Base-by-base conservation (phyloP, 2,329 filamentous ascomycete genomes). In the Xylariomycetidae sp. region DNA sequence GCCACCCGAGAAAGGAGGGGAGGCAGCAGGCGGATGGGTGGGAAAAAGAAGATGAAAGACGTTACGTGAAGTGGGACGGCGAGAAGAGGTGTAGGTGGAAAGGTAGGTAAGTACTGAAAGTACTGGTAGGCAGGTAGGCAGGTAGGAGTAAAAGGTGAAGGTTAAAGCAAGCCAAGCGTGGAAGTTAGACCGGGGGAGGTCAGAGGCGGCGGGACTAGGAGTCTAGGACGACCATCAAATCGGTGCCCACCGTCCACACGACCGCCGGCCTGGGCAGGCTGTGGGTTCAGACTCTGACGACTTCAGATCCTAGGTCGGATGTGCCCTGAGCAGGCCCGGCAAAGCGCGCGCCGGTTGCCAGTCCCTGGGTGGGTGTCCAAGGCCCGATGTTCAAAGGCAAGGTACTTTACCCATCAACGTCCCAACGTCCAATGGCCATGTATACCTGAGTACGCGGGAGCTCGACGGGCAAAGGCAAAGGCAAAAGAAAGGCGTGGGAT, bases 121-220 rank as follows among this genome's bases (percentile, higher is more conserved):
- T 34, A 29, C 37, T 20, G n/a, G 29, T 30, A 40, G 38, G 31
- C 38, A 44, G 42, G 20, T 12, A 23, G 20, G 20, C 20, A 23
- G 20, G 20, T 23, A 23, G 20, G 20, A 23, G n/a, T n/a, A 23
- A 12, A 23, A 41, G 35, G 39, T 43, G 39, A 45, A 49, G 46
- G 34, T 48, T 50, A 46, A 52, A 47, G 46, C 42, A 48, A 39
- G 49, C 47, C 48, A 51, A 52, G 48, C 39, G 42, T 46, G 39
- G 29, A 46, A 26, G 48, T n/a, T 48, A 35, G 43, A 49, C 44
- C 38, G 46, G 45, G 49, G 49, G 47, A 50, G 42, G 40, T 46
- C 40, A 49, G 50, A 53, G 49, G 48, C 50, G 45, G 49, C 50
- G 48, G 50, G 47, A 54, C 48, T n/a, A n/a, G n/a, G n/a, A n/a